Evolutionary conservation across 208 protist genomes (phyloP), one percentile per base, ranked within the genome.

Genomic region (Trypanosoma mega): DNA sequence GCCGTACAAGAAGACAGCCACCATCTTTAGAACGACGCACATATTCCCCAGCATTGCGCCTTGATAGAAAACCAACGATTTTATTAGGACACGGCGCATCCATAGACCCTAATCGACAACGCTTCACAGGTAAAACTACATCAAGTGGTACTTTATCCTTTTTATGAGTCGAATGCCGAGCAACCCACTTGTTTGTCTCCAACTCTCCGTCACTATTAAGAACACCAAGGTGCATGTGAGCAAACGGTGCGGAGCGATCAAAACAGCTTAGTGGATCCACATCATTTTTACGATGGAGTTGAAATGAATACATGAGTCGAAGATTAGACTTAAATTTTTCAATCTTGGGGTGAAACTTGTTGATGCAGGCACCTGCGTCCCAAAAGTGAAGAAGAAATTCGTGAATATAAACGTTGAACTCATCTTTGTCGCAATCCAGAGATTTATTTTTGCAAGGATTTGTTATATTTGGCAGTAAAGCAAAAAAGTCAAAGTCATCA

Each of bases 401-500:
- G 41, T 73, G 60, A 21, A 73, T 73, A 31, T 26, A 9, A n/a
- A 23, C 14, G n/a, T 68, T 58, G 30, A 55, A 73, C 27, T 64
- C 67, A 3, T 64, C 49, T 23, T 31, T 18, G 18, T 33, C 59
- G 47, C 67, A 73, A 24, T 62, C 61, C 27, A 58, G 24, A 30
- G 52, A 43, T 7, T 30, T 18, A 16, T 31, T 14, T 5, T 45
- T 49, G 47, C 67, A 73, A 16, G 67, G 67, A 0, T 41, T 24
- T 36, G 46, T 52, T 20, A 31, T 8, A 30, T 54, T 57, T 34
- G 67, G 67, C 20, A 73, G 24, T 21, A 73, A n/a, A 44, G 59
- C 63, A 44, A 75, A 75, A 53, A 75, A 72, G 44, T 75, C 68
- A 53, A 72, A 75, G 31, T 75, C 68, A 49, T 75, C 68, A 44